phyloP scores from a whole-genome alignment of 1,139 yeast genomes.

The Casaregolazyma lundiana region DNA sequence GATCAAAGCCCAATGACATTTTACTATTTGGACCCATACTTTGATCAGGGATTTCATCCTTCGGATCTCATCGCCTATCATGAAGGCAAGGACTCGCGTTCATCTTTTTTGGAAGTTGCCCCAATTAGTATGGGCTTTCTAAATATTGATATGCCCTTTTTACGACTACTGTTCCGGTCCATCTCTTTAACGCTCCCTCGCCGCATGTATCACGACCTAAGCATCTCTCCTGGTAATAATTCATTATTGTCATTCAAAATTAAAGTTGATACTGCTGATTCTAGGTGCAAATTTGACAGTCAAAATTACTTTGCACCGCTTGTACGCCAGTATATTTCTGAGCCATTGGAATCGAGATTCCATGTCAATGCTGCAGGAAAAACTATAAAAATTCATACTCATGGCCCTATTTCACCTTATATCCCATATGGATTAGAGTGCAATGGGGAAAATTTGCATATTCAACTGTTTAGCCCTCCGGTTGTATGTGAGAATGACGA shows the following conservation, averaged over 20 bases:
- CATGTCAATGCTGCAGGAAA: constrained; percentile 46
- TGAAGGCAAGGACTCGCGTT: background rate
- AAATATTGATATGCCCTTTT: constrained; percentile 6
- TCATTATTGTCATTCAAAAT: constrained; percentile 20
- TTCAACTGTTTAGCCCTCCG: constrained; percentile 33
- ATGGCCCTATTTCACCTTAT: constrained; percentile 67
- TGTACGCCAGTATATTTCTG: constrained; percentile 56
- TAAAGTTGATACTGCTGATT: constrained; percentile 8
- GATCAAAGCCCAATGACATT: constrained; percentile 6
- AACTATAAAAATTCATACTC: constrained; percentile 43
- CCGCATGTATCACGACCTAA: constrained; percentile 14
- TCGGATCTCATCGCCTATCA: constrained; percentile 3
- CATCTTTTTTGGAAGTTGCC: constrained; percentile 3
- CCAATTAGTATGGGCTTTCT: constrained; percentile 3
- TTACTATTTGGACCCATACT: constrained; percentile 5
- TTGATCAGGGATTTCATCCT: constrained; percentile 2
- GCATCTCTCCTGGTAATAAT: constrained; percentile 14
- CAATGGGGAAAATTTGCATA: constrained; percentile 28
- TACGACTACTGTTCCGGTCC: constrained; percentile 10
- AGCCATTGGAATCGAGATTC: constrained; percentile 73
- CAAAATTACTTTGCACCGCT: constrained; percentile 46
- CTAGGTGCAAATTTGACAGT: constrained; percentile 12
- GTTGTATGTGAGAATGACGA: constrained; percentile 12
- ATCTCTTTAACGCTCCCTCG: constrained; percentile 7
- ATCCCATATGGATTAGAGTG: constrained; percentile 47